Evolutionary conservation across 2,329 filamentous ascomycete species (phyloP).

Genomic region (Aspergillus awamori): DNA sequence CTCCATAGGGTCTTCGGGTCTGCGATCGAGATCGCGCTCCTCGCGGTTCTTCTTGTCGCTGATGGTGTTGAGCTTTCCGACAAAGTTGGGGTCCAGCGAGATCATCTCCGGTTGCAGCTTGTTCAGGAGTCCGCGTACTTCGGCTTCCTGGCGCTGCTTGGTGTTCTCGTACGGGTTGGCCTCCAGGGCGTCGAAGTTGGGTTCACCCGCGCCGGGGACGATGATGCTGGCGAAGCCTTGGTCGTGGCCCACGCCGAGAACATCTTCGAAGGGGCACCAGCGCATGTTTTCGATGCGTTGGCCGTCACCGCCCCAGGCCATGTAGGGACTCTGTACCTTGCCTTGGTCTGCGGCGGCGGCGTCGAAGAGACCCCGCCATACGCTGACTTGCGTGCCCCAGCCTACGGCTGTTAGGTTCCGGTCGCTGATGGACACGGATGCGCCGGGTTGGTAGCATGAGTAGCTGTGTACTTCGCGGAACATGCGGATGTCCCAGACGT

Average conservation of each 20-base stretch:
- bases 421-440: slow-evolving; percentile 85
- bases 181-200: slow-evolving; percentile 94
- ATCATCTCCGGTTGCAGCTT: slow-evolving; percentile 98
- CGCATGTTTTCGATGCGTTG: slow-evolving; percentile 75
- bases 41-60: slow-evolving; percentile 75
- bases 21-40: slow-evolving; percentile 78
- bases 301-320: slow-evolving; percentile 89
- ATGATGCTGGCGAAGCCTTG: slow-evolving; percentile 87
- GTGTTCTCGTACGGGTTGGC: slow-evolving; percentile 91
- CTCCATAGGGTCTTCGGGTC: slow-evolving; percentile 61
- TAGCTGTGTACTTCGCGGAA: slow-evolving; percentile 92
- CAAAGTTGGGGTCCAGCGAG: slow-evolving; percentile 85
- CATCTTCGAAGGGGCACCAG: slow-evolving; percentile 95
- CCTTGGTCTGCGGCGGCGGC: slow-evolving; percentile 70
- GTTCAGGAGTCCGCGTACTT: slow-evolving; percentile 87
- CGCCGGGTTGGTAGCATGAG: slow-evolving; percentile 78
- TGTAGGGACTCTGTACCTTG: slow-evolving; percentile 85
- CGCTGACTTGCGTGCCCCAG: slow-evolving; percentile 83
- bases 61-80: slow-evolving; percentile 82
- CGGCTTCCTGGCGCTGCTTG: slow-evolving; percentile 89
- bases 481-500: slow-evolving; percentile 94
- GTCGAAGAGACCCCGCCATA: slow-evolving; percentile 89
- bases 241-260: slow-evolving; percentile 82
- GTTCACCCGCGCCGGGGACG: slow-evolving; percentile 91
- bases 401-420: slow-evolving; percentile 84